A percentile compares a stretch with the other conserved stretches of the same genome.
These are phyloP conservation scores for Mercurialis annua DNA, from an alignment of 345 rosid genomes.

Conservation along the genomic window DNA sequence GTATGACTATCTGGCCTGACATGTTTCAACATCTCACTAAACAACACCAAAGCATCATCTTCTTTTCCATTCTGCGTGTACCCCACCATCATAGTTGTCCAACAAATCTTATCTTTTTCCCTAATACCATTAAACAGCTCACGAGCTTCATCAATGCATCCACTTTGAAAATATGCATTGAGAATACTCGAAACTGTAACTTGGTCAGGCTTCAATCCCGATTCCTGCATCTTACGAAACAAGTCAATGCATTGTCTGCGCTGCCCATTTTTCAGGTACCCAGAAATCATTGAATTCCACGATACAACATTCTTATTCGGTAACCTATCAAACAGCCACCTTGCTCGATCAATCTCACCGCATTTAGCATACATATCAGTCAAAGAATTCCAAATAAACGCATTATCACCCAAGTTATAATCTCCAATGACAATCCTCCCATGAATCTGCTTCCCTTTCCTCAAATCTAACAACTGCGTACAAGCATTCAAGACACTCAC, in stretches of 20 bases:
- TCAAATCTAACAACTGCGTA: conserved; percentile 42
- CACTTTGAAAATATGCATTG: conserved; percentile 39
- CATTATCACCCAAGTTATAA: conserved; percentile 29
- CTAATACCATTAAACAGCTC: conserved; percentile 32
- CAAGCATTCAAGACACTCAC: conserved; percentile 55
- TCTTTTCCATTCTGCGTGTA: conserved; percentile 50
- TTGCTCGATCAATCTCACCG: conserved; percentile 43
- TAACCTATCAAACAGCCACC: conserved; percentile 44
- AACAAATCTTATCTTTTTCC: conserved; percentile 52
- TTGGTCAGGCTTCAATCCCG: conserved; percentile 45
- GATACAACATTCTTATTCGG: conserved; percentile 41
- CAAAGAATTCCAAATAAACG: conserved; percentile 51
- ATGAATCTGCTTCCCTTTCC: conserved; percentile 51
- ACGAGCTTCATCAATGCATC: conserved; percentile 33
- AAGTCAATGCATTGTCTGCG: conserved; percentile 45
- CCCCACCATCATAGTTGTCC: conserved; percentile 62
- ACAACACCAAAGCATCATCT: conserved; percentile 49
- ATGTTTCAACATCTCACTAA: conserved; percentile 42
- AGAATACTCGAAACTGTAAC: conserved; percentile 48
- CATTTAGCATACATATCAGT: conserved; percentile 55
- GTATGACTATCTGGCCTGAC: conserved; percentile 45
- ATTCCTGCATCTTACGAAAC: conserved; percentile 40
- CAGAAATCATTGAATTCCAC: conserved; percentile 56
- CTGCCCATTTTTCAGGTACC: conserved; percentile 42
- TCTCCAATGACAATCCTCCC: conserved; percentile 38